Base-by-base conservation (phyloP, 495 filamentous ascomycete genomes). In the Tuber indicum region DNA sequence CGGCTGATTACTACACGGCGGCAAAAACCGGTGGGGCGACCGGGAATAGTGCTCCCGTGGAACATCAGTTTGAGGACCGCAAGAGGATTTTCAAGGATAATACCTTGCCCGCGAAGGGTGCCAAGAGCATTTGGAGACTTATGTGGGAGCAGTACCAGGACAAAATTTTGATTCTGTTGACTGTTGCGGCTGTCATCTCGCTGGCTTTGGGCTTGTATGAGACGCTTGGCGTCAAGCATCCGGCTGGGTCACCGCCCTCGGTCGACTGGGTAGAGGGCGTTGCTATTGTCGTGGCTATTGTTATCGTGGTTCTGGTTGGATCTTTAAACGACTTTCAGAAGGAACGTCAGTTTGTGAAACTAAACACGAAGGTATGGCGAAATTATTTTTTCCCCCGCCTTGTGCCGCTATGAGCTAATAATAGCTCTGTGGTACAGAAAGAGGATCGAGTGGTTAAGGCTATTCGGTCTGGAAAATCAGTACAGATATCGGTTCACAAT, bases 131-230 rank as follows among this genome's bases (percentile, higher is more conserved):
- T 74, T 86, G 91, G 77, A 88, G 90, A 80, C 79, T 95, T 47
- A 91, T 94, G 82, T 96, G 93, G 93, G 90, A 91, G 81, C 93
- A 92, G 14, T 94, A 93, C 83, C 93, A 95, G 81, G 93, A 96
- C 85, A 93, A 93, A 77, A 92, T 96, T 36, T 86, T 96, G 73
- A 91, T 95, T 26, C 85, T 93, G 26, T 85, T 94, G 73, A 92
- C 91, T 19, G 86, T 88, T 47, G 92, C 92, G n/a, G 92, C 91
- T 16, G 84, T 92, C 46, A 86, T 94, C 32, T 93, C 91, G 5
- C 86, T 94, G 72, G 91, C 88, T 47, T 85, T 94, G 72, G 92
- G 92, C 32, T 86, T 94, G 5, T 94, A 94, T 81, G 90, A 93
- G 84, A 87, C 86, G 9, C 86, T 89, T 76, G 86, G 86, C 41